A percentile compares a stretch with the other conserved stretches of the same genome.
phyloP scores from a whole-genome alignment of 2,329 filamentous ascomycete species.

The Colletotrichum siamense region DNA sequence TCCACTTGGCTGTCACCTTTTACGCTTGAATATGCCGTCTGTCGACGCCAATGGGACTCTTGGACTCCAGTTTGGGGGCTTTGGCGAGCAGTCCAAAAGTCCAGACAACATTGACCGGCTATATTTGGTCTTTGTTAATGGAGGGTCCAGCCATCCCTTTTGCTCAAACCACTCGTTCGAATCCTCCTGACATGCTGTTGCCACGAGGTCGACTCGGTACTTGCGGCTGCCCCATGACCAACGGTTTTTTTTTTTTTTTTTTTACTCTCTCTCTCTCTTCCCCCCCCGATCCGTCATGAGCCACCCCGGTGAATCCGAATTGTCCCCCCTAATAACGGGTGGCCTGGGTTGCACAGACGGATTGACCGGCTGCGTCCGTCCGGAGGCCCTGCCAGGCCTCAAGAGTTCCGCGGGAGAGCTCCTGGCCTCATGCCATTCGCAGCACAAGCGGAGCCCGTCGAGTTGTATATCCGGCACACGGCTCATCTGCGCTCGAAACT shows the following conservation, averaged over 20 bases:
- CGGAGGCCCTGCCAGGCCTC: background rate
- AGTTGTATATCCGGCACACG: conserved; percentile 6
- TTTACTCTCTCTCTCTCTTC: background rate
- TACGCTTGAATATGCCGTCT: background rate
- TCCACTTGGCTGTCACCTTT: background rate
- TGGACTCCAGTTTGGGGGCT: background rate
- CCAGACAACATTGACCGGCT: background rate
- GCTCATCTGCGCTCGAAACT: conserved; percentile 16
- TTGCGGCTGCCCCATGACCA: background rate
- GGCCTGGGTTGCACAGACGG: background rate
- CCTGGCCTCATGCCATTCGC: background rate
- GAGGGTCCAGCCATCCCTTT: background rate
- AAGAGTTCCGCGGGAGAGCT: background rate
- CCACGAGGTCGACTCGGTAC: conserved; percentile 4
- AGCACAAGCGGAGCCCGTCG: conserved; percentile 1
- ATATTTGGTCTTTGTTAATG: background rate
- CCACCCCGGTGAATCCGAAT: conserved; percentile 3
- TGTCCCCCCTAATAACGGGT: background rate
- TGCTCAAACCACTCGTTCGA: background rate
- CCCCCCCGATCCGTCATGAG: conserved; percentile 1
- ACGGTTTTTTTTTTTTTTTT: background rate
- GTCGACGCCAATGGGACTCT: background rate
- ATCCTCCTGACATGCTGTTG: background rate
- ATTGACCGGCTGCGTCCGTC: background rate
- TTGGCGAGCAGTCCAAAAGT: background rate